Base-by-base conservation (phyloP, 2,329 filamentous ascomycete genomes). In the Colletotrichum sp. region DNA sequence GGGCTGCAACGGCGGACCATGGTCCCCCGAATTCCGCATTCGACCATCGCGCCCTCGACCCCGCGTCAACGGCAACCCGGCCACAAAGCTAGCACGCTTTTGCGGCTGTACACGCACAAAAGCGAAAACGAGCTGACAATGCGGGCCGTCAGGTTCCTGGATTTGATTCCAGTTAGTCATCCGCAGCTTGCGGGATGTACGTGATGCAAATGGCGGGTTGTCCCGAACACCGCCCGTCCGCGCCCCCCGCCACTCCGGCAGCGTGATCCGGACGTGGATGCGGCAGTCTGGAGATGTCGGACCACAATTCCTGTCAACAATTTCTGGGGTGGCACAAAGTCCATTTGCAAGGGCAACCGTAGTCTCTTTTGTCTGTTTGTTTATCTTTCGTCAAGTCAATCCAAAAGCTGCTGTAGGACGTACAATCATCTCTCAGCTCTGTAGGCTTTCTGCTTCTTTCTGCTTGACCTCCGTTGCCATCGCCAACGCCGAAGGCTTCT, bases 1-100 rank as follows among this genome's bases (percentile, higher is more conserved):
- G 68, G 72, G 63, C 68, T 71, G 68, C n/a, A 58, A 64, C 57
- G 68, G 63, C 72, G 72, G 72, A 74, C n/a, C 62, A 29, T 72
- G 12, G 57, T 36, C 34, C 68, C 61, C 72, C 72, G 72, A 70
- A 58, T 47, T 27, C 72, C 72, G 57, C 68, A 57, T 74, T 74
- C 34, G 72, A 70, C 51, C 62, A 67, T 38, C 36, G 34, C 47
- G 34, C 36, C 57, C 27, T 54, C 55, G 29, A 58, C 68, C 68
- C 68, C 72, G 72, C 68, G 67, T 62, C 33, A 29, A 33, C 59
- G 21, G 31, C 65, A 33, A 29, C 33, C 31, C 58, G 33, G 59
- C 36, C 33, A 8, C n/a, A 18, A 18, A n/a, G 16, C n/a, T 34
- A 21, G 55, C 55, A 29, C 11, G 27, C 31, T n/a, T 15, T 34